Evolutionary conservation across 140 eudicot species (phyloP).

Genomic region (Bidens hawaiensis): DNA sequence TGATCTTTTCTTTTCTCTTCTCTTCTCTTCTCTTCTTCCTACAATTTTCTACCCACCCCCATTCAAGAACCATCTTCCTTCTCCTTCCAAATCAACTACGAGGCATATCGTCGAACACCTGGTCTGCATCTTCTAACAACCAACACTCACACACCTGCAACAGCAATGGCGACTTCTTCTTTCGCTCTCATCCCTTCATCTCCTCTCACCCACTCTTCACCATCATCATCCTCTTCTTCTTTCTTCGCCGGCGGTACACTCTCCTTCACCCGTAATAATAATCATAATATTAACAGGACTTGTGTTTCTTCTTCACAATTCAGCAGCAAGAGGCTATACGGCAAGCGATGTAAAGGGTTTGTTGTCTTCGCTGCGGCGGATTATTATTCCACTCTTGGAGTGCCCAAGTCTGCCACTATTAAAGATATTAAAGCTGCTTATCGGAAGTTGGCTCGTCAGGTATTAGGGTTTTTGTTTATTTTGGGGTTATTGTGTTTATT

Average conservation of each 20-base stretch:
- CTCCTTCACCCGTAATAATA: constrained; percentile 21
- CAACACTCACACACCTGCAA: neutral
- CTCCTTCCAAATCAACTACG: constrained; percentile 8
- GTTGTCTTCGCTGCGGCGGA: constrained; percentile 77
- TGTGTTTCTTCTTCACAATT: constrained; percentile 32
- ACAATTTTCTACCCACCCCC: constrained; percentile 24
- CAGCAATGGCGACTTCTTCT: constrained; percentile 41
- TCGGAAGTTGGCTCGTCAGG: constrained; percentile 93
- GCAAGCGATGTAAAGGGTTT: constrained; percentile 37
- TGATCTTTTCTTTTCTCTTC: too few species aligned
- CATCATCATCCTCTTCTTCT: constrained; percentile 30
- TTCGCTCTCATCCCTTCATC: constrained; percentile 46
- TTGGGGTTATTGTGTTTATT: neutral
- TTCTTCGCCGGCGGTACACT: constrained; percentile 50
- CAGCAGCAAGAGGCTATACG: constrained; percentile 34
- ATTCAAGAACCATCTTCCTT: too few species aligned
- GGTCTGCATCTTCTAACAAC: constrained; percentile 13
- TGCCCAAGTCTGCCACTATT: constrained; percentile 62
- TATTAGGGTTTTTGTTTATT: constrained; percentile 14
- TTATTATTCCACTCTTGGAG: constrained; percentile 94
- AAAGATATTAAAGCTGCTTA: constrained; percentile 94
- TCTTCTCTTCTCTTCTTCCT: constrained; percentile 2
- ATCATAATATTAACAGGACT: constrained; percentile 8
- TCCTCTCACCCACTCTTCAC: constrained; percentile 27
- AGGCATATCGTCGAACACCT: constrained; percentile 31